phyloP scores from a whole-genome alignment of 768 basidiomycete species.

The Kwoniella sp. region DNA sequence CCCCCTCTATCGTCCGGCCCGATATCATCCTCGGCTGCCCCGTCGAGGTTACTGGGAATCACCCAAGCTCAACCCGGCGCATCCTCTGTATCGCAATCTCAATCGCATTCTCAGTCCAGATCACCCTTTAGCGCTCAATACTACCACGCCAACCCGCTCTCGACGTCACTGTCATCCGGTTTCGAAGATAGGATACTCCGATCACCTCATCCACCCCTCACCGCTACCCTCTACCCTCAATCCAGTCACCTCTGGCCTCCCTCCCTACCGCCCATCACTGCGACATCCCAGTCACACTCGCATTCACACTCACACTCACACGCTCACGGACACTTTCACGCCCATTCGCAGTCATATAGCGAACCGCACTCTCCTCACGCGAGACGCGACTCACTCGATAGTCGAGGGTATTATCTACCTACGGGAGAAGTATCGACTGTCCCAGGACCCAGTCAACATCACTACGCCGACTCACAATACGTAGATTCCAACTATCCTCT shows the following conservation, averaged over 20 bases:
- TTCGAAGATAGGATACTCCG: conserved; percentile 11
- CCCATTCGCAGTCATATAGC: conserved; percentile 5
- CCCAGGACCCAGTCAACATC: no score
- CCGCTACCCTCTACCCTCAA: conserved; percentile 2
- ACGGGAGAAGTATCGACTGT: no score
- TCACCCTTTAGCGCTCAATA: conserved; percentile 12
- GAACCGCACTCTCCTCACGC: not conserved
- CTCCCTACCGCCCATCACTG: not conserved
- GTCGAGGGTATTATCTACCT: no score
- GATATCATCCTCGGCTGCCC: not conserved
- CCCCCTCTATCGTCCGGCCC: conserved; percentile 1
- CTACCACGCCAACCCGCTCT: conserved; percentile 3
- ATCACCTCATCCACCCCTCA: conserved; percentile 21
- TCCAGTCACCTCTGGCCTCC: conserved; percentile 13
- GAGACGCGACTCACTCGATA: not conserved
- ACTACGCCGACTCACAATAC: no score
- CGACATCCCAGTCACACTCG: not conserved
- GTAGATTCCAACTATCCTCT: not conserved
- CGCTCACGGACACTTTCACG: conserved; percentile 8
- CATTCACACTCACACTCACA: conserved; percentile 2
- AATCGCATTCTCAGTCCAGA: conserved; percentile 6
- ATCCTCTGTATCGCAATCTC: not conserved
- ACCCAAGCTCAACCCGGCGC: not conserved
- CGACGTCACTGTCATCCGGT: conserved; percentile 5
- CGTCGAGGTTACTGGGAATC: not conserved